phyloP scores from a whole-genome alignment of 805 yeast genomes.

The Hanseniaspora occidentalis region DNA sequence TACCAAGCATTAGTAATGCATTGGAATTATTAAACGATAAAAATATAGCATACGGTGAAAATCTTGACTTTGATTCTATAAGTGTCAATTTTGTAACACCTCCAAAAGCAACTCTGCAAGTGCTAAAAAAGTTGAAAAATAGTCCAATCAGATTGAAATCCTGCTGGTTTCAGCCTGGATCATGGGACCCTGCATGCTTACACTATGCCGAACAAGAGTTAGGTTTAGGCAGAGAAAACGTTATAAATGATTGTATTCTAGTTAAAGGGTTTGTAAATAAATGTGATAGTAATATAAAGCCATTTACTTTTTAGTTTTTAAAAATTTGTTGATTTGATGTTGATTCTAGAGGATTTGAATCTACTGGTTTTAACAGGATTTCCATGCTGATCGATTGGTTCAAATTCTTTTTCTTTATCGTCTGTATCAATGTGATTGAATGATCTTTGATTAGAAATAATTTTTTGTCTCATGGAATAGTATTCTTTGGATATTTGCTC shows the following conservation, averaged over 20 bases:
- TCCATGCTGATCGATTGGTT: conserved; percentile 56
- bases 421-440: conserved; percentile 24
- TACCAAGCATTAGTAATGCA: conserved; percentile 22
- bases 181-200: conserved; percentile 43
- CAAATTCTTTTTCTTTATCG: conserved; percentile 43
- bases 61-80: conserved; percentile 29
- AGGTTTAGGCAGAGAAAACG: conserved; percentile 25
- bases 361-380: conserved; percentile 49
- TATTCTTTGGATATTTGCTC: conserved; percentile 45
- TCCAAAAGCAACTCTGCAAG: conserved; percentile 42
- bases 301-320: neutral
- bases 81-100: conserved; percentile 68
- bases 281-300: neutral
- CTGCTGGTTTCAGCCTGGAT: conserved; percentile 80
- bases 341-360: conserved; percentile 43
- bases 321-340: conserved; percentile 1
- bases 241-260: conserved; percentile 55
- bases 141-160: conserved; percentile 30
- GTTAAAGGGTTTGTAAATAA: conserved; percentile 48
- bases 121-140: conserved; percentile 28
- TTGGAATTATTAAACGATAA: conserved; percentile 5
- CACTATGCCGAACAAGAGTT: conserved; percentile 26
- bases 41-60: conserved; percentile 10
- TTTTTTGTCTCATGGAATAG: conserved; percentile 38
- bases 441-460: conserved; percentile 39